These are phyloP conservation scores for Aspergillus carbonarius DNA, from an alignment of 2,329 filamentous ascomycete species.

Conservation along the genomic window DNA sequence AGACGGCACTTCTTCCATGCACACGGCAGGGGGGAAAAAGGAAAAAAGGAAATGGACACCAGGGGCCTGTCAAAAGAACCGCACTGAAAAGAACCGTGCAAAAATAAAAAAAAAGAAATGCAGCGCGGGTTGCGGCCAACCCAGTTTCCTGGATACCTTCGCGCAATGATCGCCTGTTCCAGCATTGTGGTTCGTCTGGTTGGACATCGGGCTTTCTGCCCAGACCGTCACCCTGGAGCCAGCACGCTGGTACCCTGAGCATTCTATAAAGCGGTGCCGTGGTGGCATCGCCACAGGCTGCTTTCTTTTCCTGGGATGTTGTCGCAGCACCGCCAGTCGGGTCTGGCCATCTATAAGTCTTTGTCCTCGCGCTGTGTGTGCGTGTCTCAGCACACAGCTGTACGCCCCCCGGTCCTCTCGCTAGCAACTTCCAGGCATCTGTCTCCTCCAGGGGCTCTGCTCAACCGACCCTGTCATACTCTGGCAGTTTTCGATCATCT, in stretches of 20 bases:
- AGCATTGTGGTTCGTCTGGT: conserved; percentile 16
- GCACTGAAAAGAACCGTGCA: not conserved
- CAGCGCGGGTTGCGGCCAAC: conserved; percentile 1
- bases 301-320: not conserved
- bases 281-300: conserved; percentile 2
- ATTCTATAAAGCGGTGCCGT: conserved; percentile 3
- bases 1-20: not conserved
- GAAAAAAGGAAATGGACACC: conserved; percentile 1
- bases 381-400: not conserved
- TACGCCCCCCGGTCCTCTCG: not conserved
- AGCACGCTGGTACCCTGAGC: not conserved
- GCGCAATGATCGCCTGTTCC: conserved; percentile 13
- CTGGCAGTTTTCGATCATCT: not conserved
- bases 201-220: conserved; percentile 8
- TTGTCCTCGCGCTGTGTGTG: not conserved
- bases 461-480: not conserved
- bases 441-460: not conserved
- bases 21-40: conserved; percentile 1
- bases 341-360: not conserved
- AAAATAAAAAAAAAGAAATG: conserved; percentile 1
- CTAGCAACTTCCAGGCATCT: not conserved
- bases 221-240: conserved; percentile 5
- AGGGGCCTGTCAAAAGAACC: not conserved
- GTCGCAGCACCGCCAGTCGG: not conserved
- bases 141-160: conserved; percentile 14